phyloP scores from a whole-genome alignment of 805 yeast species.

The Yamadazyma paraphyllophila region DNA sequence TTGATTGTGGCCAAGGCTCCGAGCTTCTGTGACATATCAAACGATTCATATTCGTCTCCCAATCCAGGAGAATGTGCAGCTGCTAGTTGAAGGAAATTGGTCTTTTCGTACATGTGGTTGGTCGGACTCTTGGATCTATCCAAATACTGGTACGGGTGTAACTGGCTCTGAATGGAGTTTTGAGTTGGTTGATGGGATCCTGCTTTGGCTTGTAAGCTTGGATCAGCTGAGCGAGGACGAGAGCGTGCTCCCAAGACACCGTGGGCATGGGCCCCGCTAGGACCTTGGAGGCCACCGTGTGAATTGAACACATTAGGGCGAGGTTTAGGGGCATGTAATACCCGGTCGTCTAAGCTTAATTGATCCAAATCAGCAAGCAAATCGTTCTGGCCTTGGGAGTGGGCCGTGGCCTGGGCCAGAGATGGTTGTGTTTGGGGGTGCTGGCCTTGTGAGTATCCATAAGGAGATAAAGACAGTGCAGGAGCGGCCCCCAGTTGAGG shows the following conservation, averaged over 20 bases:
- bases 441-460: not conserved
- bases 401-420: not conserved
- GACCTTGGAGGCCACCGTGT: not conserved
- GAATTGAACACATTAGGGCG: constrained; percentile 28
- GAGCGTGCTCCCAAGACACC: constrained; percentile 5
- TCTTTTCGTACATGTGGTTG: constrained; percentile 42
- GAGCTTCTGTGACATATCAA: constrained; percentile 42
- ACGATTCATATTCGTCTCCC: constrained; percentile 20
- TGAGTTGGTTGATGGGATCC: not conserved
- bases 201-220: constrained; percentile 24
- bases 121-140: constrained; percentile 42
- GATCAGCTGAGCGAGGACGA: constrained; percentile 50
- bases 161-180: not conserved
- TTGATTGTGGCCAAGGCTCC: constrained; percentile 68
- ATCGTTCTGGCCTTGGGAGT: not conserved
- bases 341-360: constrained; percentile 14
- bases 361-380: constrained; percentile 10
- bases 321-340: constrained; percentile 41
- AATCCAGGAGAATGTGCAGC: constrained; percentile 23
- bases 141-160: constrained; percentile 14
- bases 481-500: not conserved
- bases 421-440: not conserved
- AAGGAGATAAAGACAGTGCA: constrained; percentile 1
- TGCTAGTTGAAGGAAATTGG: constrained; percentile 40
- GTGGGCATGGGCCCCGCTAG: not conserved